phyloP scores from a whole-genome alignment of 148 eudicot genomes.

The Persicaria tinctoria region DNA sequence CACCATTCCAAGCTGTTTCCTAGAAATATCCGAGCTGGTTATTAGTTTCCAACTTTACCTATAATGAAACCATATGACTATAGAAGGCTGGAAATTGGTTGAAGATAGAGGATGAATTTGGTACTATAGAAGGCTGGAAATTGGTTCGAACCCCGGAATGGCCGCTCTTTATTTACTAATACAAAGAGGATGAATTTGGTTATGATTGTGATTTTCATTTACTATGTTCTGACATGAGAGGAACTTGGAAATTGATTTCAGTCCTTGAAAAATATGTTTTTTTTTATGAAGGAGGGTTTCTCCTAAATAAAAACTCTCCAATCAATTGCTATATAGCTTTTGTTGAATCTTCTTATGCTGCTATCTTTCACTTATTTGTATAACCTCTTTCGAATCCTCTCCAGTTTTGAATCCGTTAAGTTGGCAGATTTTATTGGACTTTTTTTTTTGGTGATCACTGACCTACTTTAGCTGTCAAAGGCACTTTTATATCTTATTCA shows the following conservation, averaged over 20 bases:
- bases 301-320: neutral
- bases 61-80: neutral
- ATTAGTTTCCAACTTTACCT: neutral
- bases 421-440: neutral
- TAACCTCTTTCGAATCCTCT: neutral
- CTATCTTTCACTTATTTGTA: neutral
- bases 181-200: neutral
- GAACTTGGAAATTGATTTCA: neutral
- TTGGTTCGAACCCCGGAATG: too few relatives aligned
- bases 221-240: neutral
- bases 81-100: neutral
- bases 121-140: neutral
- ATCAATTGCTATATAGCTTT: neutral
- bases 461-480: neutral
- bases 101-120: neutral
- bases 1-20: too few relatives aligned
- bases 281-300: neutral
- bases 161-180: too few relatives aligned
- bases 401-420: neutral
- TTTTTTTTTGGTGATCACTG: neutral
- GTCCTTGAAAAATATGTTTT: neutral
- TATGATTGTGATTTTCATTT: neutral
- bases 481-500: neutral
- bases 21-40: neutral
- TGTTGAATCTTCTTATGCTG: neutral